These are phyloP conservation scores for Nakaseomyces sp. DNA, from an alignment of 1,139 yeast genomes.

Conservation along the genomic window DNA sequence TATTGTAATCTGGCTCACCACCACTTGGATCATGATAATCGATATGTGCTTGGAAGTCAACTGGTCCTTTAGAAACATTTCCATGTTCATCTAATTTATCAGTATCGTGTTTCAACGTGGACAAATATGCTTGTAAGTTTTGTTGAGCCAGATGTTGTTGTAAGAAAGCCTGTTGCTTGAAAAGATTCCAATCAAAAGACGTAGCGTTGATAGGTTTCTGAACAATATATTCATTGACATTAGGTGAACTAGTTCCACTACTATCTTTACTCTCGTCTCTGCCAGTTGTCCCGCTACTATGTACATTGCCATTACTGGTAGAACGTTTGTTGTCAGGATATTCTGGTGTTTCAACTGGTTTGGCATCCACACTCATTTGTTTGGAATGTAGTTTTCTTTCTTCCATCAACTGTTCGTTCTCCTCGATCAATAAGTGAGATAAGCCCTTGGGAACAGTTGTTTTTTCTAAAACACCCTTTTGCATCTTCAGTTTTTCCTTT, in stretches of 20 bases:
- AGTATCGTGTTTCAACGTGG: constrained; percentile 17
- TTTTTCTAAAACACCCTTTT: constrained; percentile 40
- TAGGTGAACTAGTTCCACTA: constrained; percentile 4
- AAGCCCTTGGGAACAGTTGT: constrained; percentile 44
- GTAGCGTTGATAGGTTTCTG: constrained; percentile 29
- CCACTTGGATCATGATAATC: not conserved
- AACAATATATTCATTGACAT: constrained; percentile 21
- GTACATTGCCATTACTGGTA: not conserved
- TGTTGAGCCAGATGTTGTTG: constrained; percentile 32
- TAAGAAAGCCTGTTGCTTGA: constrained; percentile 30
- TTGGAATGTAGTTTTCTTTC: constrained; percentile 1
- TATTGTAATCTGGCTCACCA: not conserved
- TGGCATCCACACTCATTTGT: not conserved
- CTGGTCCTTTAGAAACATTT: not conserved
- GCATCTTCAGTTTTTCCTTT: constrained; percentile 38
- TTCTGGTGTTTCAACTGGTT: constrained; percentile 3
- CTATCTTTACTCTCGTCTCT: constrained; percentile 2
- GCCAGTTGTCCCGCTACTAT: not conserved
- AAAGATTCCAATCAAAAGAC: constrained; percentile 30
- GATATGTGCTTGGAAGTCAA: not conserved
- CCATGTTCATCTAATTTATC: not conserved
- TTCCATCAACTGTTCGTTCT: constrained; percentile 13
- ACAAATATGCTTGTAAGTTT: constrained; percentile 28
- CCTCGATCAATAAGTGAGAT: constrained; percentile 36
- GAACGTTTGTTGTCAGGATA: not conserved